Conservation (phyloP, 164 flowering plant genomes). For the Saururus chinensis region DNA sequence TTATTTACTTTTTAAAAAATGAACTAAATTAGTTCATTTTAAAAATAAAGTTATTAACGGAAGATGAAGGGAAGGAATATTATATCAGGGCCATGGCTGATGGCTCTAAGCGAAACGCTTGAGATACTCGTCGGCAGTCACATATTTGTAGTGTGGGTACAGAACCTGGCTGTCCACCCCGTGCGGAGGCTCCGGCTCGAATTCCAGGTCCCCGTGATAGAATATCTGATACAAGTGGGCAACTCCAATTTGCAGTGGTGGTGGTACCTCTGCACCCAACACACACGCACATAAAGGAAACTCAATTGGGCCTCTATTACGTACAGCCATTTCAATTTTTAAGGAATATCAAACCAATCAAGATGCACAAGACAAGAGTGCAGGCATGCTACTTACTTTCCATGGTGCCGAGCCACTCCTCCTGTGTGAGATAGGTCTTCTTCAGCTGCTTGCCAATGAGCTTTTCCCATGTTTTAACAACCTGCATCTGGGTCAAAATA, state of each 20-base stretch:
- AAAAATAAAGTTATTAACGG: too few species aligned
- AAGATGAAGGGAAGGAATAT: too few species aligned
- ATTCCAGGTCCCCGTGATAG: slow-evolving; percentile 4
- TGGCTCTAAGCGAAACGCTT: slow-evolving; percentile 3
- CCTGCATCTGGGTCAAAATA: slow-evolving; percentile 9
- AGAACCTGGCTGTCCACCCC: slow-evolving; percentile 1
- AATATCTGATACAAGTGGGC: slow-evolving; percentile 5
- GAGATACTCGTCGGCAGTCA: slow-evolving; percentile 4
- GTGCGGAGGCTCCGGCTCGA: neutral
- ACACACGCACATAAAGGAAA: neutral
- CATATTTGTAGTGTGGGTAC: slow-evolving; percentile 5
- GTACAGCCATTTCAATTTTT: neutral
- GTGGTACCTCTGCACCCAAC: neutral
- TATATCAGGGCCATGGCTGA: too few species aligned
- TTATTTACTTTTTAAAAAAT: too few species aligned
- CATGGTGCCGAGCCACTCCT: neutral
- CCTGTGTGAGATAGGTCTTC: slow-evolving; percentile 2
- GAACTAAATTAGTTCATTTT: too few species aligned
- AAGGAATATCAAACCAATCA: too few species aligned
- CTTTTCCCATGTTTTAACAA: slow-evolving; percentile 7
- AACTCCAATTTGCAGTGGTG: slow-evolving; percentile 1
- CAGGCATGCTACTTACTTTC: slow-evolving; percentile 1
- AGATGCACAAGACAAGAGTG: neutral
- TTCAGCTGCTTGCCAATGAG: slow-evolving; percentile 8
- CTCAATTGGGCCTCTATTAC: neutral